A percentile compares a stretch with the other conserved stretches of the same genome.
Evolutionary conservation across 768 basidiomycete species (phyloP).

Genomic region (Tephrocybe sp.): DNA sequence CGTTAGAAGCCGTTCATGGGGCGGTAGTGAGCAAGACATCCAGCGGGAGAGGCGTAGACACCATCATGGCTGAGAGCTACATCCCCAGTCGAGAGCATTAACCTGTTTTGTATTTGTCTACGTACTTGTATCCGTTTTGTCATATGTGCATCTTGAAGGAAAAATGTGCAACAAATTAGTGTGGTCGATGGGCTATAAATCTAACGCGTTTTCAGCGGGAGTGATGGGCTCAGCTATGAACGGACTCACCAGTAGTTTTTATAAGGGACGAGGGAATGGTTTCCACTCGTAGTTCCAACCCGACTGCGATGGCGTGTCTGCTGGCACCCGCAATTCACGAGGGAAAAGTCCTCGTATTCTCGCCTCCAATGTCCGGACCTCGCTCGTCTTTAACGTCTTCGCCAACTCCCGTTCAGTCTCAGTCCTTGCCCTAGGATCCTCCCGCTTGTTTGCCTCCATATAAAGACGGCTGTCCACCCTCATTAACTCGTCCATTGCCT

Average conservation of each 20-base stretch:
- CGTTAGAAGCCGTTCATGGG: conserved; percentile 75
- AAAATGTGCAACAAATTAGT: background rate
- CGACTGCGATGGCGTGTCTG: conserved; percentile 75
- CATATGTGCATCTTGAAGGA: background rate
- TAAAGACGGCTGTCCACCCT: conserved; percentile 57
- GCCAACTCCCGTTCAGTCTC: conserved; percentile 53
- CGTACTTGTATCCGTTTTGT: background rate
- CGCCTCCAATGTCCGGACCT: conserved; percentile 71
- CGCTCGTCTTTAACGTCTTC: conserved; percentile 61
- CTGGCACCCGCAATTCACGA: conserved; percentile 80
- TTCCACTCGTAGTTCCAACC: conserved; percentile 92
- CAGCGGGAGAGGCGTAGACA: conserved; percentile 36
- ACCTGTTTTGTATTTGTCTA: conserved; percentile 13
- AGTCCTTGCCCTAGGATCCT: conserved; percentile 69
- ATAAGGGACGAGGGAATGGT: conserved; percentile 55
- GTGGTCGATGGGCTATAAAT: background rate
- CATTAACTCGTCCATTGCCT: conserved; percentile 81
- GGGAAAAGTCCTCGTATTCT: conserved; percentile 82
- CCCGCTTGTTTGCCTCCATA: conserved; percentile 67
- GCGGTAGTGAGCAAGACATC: conserved; percentile 71
- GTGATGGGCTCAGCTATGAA: background rate
- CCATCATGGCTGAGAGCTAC: conserved; percentile 20
- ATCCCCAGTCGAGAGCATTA: conserved; percentile 14
- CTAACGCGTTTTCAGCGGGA: conserved; percentile 1
- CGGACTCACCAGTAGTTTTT: conserved; percentile 18